Base-by-base conservation (phyloP, 2,329 filamentous ascomycete species). In the Emericellopsis cladophorae region DNA sequence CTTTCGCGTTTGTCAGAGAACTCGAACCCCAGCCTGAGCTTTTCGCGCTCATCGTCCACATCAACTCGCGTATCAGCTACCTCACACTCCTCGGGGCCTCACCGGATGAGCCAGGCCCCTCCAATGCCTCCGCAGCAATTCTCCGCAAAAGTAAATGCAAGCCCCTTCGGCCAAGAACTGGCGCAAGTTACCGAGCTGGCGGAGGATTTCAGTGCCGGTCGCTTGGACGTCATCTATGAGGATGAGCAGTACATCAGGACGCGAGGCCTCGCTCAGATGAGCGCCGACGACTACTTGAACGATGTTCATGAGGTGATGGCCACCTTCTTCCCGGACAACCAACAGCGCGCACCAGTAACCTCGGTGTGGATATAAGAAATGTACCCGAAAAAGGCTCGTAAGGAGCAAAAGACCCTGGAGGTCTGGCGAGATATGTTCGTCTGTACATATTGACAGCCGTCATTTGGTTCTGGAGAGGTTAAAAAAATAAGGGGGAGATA, bases 151-250 rank as follows among this genome's bases (percentile, higher is more conserved):
- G 11, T 34, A 16, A 21, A 24, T 59, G 67, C 23, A 51, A 61
- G 36, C 77, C 57, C 90, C 90, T 96, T 96, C 53, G 86, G 86
- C 40, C 80, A 82, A 39, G 92, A 98, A 61, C 68, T 96, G 40
- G 87, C 86, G 42, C 84, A 96, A 61, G 85, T 96, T 21, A 87
- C 88, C 40, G 92, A 96, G 61, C 74, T 95, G 14, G 90, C 83
- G 0, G 92, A 96, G 62, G 89, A 95, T 60, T 90, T 87, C 50
- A 78, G 79, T 34, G 70, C 78, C 46, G 70, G 76, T 31, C 63
- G 70, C 46, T 56, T 74, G 44, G 70, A 72, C n/a, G 67, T 78
- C 36, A 64, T 80, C 32, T 81, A 89, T 36, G 83, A 86, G 42
- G 60, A 64, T 39, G 73, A 85, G 52, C 67, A 75, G 48, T 75